Conservation (phyloP, 2,329 filamentous ascomycete species). For the Colletotrichum endophyticum region DNA sequence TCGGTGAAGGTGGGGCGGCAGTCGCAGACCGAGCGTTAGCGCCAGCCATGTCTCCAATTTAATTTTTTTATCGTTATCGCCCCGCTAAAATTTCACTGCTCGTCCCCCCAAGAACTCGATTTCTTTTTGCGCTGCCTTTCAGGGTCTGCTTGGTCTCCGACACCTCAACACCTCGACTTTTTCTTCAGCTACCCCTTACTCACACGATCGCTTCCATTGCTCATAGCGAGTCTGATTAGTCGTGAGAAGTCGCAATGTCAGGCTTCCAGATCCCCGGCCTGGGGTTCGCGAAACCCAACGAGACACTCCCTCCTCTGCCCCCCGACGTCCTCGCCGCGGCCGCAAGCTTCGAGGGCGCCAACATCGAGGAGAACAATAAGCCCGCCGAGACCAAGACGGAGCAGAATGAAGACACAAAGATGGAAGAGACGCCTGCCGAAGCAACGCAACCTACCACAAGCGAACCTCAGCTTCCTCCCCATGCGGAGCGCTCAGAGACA, state of each 20-base stretch:
- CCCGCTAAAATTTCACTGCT: constrained; percentile 16
- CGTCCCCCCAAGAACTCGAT: neutral
- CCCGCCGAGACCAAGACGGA: neutral
- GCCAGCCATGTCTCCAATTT: neutral
- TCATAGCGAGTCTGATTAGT: fast-evolving
- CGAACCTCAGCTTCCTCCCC: neutral
- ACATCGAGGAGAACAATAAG: neutral
- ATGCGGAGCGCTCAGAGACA: neutral
- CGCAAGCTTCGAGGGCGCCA: constrained; percentile 24
- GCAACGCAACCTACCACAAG: neutral
- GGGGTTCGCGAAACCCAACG: constrained; percentile 47
- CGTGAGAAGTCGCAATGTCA: constrained; percentile 34
- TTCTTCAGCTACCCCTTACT: neutral
- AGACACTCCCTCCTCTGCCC: constrained; percentile 42
- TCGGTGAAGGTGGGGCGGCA: constrained; percentile 1
- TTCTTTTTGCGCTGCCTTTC: constrained; percentile 11
- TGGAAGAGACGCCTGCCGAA: neutral
- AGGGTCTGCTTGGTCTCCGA: neutral
- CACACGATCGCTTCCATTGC: fast-evolving
- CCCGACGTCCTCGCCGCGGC: constrained; percentile 34
- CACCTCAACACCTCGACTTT: neutral
- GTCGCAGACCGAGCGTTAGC: neutral
- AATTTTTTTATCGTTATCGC: constrained; percentile 4
- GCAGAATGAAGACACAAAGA: constrained; percentile 1
- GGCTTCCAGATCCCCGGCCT: constrained; percentile 49